These are phyloP conservation scores for Podaxis mareebaensis DNA, from an alignment of 768 basidiomycete species.

Conservation along the genomic window DNA sequence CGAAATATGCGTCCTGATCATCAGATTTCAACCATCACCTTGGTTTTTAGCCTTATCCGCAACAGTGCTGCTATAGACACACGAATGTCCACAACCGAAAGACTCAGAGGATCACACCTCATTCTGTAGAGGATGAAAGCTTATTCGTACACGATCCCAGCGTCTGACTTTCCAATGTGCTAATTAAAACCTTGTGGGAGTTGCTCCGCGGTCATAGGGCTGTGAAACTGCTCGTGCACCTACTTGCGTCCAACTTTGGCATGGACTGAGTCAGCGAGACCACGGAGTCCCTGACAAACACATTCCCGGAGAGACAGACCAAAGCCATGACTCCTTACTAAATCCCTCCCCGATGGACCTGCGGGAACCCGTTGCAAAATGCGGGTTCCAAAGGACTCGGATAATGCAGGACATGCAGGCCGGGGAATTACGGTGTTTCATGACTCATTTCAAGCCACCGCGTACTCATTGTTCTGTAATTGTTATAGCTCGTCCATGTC, in stretches of 20 bases:
- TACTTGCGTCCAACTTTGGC: not conserved
- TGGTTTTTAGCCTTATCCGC: not conserved
- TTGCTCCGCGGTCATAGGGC: conserved; percentile 10
- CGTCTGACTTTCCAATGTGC: not conserved
- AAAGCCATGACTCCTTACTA: not conserved
- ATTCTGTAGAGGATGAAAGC: not conserved
- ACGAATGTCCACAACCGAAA: not conserved
- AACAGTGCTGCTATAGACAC: not conserved
- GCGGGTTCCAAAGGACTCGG: not conserved
- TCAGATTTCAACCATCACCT: not conserved
- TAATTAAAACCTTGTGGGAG: not conserved
- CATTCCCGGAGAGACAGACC: not conserved
- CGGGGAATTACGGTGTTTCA: not conserved
- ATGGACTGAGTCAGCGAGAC: not conserved
- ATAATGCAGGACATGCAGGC: not conserved
- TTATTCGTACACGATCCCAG: not conserved
- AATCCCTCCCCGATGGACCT: not conserved
- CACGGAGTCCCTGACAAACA: not conserved
- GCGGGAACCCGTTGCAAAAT: conserved; percentile 1
- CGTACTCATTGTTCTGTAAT: not conserved
- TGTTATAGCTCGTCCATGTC: not conserved
- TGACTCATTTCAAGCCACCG: not conserved
- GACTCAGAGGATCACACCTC: not conserved
- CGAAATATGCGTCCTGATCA: not conserved
- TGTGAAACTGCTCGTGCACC: not conserved